Base-by-base conservation (phyloP, 2,329 filamentous ascomycete genomes). In the Dothiorella sarmentorum region DNA sequence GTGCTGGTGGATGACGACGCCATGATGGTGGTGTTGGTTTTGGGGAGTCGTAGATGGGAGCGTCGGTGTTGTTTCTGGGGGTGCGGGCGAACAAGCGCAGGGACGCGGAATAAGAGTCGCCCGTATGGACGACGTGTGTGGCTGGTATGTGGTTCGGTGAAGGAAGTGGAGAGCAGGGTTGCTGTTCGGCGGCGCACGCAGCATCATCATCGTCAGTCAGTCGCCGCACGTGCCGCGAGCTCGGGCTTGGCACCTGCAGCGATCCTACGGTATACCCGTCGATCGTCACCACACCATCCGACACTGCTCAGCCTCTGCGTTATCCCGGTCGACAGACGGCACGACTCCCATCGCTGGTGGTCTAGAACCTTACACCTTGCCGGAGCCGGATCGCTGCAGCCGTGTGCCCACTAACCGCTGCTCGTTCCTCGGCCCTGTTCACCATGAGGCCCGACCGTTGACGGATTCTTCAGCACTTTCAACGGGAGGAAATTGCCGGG, bases 1-100 rank as follows among this genome's bases (percentile, higher is more conserved):
- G 71, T 70, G 40, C 71, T 73, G 13, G 73, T 63, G 7, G 67
- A 67, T 3, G 72, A 73, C 18, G 72, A 74, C 55, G 72, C 73
- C 72, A 74, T 74, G 56, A 43, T 66, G 62, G 58, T 37, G 49
- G 24, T 11, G n/a, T n/a, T n/a, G n/a, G n/a, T n/a, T n/a, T 13
- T 38, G 24, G 49, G 27, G 49, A 40, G 49, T n/a, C 20, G 22
- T 20, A 22, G 24, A 27, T n/a, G 47, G 7, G n/a, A 10, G 33
- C 15, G 20, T 13, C 13, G 18, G 6, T 15, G 35, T 11, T 13
- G 49, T 18, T 15, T 27, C 15, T 20, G n/a, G 7, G 38, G 22
- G n/a, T 7, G 31, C 22, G 15, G 47, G 22, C 47, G 31, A 24
- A 13, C 20, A 27, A 11, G 33, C n/a, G n/a, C 3, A 7, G 22